Base-by-base conservation (phyloP, 2,329 filamentous ascomycete genomes). In the Volutella citrinella region DNA sequence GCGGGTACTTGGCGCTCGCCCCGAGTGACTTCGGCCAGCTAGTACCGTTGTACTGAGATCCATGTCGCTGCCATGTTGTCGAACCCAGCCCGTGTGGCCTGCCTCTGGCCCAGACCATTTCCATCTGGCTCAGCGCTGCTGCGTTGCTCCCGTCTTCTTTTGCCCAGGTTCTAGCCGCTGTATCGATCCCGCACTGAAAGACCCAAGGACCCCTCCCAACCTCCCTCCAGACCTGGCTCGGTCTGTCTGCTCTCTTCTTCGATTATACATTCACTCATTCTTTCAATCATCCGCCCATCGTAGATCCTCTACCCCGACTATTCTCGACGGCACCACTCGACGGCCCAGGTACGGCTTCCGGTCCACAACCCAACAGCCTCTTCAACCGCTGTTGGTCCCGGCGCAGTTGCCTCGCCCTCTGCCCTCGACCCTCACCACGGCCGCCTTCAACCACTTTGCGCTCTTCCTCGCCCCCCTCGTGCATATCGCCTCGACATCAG, bases 201-300 rank as follows among this genome's bases (percentile, higher is more conserved):
- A 34, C 34, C 21, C 33, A 31, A 33, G 25, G 26, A 33, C 38
- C 38, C 38, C 38, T 34, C 34, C 38, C 38, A 31, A 19, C 22
- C 30, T 41, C 22, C 21, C 17, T 20, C 30, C 30, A 26, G 32
- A 38, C 17, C 29, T 30, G 30, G 15, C 27, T 30, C 23, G 19
- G 25, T 34, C 38, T 23, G 30, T 27, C 38, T 37, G 30, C 38
- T 41, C 30, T 34, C 34, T 31, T 34, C 27, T 15, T 23, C 28
- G 38, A 30, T 37, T 33, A 26, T 17, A 13, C 13, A 30, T 23
- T 30, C 29, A 41, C 34, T 37, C 29, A 30, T 30, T 37, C 26
- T 37, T 41, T 20, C 27, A 14, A 36, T 19, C 30, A 23, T 34
- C 38, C n/a, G n/a, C n/a, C n/a, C n/a, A n/a, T n/a, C n/a, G n/a